Percentiles rank a stretch among this genome's conserved stretches.
phyloP scores from a whole-genome alignment of 306 rosid genomes.

The Hylodesmum podocarpum region DNA sequence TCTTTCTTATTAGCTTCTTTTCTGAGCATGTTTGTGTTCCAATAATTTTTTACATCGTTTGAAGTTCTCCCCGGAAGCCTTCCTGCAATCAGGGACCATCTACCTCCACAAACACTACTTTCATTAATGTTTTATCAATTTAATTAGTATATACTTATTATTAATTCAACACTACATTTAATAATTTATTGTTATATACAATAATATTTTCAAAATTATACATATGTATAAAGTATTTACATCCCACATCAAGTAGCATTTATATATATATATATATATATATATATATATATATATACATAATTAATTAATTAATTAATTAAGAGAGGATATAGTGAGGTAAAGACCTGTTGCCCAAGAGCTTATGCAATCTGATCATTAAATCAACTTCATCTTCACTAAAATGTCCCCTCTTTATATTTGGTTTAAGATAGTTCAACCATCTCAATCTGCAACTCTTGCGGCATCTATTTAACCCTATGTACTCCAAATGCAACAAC shows the following conservation, averaged over 20 bases:
- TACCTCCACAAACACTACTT: neutral
- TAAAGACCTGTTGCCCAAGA: slow-evolving; percentile 33
- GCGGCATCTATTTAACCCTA: slow-evolving; percentile 19
- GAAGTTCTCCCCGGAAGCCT: slow-evolving; percentile 38
- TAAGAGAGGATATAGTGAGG: neutral
- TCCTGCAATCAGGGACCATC: slow-evolving; percentile 45
- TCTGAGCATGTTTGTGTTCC: slow-evolving; percentile 12
- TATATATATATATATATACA: no score
- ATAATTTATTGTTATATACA: no score
- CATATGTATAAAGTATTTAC: no score
- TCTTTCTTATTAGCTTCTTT: neutral
- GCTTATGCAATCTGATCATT: slow-evolving; percentile 31
- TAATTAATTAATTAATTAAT: no score
- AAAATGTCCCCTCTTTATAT: slow-evolving; percentile 33
- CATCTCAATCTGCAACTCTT: slow-evolving; percentile 42
- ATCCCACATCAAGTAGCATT: no score
- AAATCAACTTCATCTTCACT: slow-evolving; percentile 35
- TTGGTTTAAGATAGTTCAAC: slow-evolving; percentile 40
- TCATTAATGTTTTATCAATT: no score
- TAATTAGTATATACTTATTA: no score
- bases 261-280: no score
- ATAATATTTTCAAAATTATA: no score
- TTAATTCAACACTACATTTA: no score
- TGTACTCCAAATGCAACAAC: neutral
- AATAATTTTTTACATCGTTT: slow-evolving; percentile 38